Conservation (phyloP, 108 stramenopile species). For the Stephanodiscus triporus region DNA sequence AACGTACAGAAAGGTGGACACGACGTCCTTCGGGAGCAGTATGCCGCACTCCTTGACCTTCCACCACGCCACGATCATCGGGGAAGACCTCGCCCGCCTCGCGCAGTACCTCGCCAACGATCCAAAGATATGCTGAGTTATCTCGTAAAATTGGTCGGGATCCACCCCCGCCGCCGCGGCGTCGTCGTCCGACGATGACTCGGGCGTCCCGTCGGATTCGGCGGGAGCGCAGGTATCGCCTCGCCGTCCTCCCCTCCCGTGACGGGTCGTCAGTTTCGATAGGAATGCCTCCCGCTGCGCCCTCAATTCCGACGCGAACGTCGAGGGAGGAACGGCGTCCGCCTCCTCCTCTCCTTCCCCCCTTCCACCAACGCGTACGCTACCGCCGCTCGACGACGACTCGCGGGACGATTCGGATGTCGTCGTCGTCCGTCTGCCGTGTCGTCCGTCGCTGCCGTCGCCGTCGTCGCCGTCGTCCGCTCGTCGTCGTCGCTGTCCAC, state of each 20-base stretch:
- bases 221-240: too few relatives aligned
- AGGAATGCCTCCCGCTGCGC: slow-evolving; percentile 32
- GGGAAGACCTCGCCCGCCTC: slow-evolving; percentile 38
- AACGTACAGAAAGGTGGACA: slow-evolving; percentile 41
- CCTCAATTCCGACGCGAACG: slow-evolving; percentile 27
- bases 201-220: too few relatives aligned
- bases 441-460: too few relatives aligned
- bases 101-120: slow-evolving; percentile 39
- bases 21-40: slow-evolving; percentile 19
- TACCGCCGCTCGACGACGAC: neutral
- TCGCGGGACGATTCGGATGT: too few relatives aligned
- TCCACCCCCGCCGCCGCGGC: neutral
- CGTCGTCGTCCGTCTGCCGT: slow-evolving; percentile 3
- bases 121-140: slow-evolving; percentile 15
- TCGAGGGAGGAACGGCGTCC: neutral
- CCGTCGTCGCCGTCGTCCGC: neutral
- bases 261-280: neutral
- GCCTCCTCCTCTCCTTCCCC: neutral
- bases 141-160: slow-evolving; percentile 15
- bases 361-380: neutral
- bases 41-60: slow-evolving; percentile 53
- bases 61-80: slow-evolving; percentile 51
- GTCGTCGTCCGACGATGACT: too few relatives aligned
- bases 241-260: neutral
- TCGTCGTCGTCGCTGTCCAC: slow-evolving; percentile 15